Evolutionary conservation across 352 stramenopile species (phyloP).

Genomic region (Phytophthora chlamydospora): DNA sequence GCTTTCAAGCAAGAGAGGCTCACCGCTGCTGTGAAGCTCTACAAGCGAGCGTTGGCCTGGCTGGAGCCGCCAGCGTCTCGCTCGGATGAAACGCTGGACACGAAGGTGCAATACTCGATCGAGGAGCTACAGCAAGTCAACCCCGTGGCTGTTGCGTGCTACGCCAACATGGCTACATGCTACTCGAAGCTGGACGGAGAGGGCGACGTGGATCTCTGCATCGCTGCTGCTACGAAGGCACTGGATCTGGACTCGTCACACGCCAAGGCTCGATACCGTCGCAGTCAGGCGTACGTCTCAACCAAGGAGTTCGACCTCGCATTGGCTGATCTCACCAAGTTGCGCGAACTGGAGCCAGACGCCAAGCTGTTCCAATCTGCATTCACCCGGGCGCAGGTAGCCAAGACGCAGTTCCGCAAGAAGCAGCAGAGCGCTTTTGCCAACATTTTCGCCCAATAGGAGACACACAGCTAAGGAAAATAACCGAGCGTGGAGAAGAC

Average conservation of each 20-base stretch:
- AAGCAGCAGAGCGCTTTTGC: slow-evolving; percentile 53
- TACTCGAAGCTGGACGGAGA: slow-evolving; percentile 52
- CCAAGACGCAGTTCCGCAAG: slow-evolving; percentile 40
- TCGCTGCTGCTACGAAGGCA: slow-evolving; percentile 54
- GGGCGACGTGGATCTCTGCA: slow-evolving; percentile 41
- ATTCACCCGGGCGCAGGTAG: slow-evolving; percentile 30
- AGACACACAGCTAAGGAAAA: slow-evolving; percentile 6
- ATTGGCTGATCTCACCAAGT: slow-evolving; percentile 52
- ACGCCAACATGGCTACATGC: slow-evolving; percentile 69
- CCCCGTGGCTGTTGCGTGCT: slow-evolving; percentile 49
- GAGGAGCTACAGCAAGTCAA: slow-evolving; percentile 43
- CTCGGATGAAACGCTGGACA: slow-evolving; percentile 21
- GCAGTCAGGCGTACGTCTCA: slow-evolving; percentile 63
- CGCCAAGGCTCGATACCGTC: slow-evolving; percentile 69
- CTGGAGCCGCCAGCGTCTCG: slow-evolving; percentile 47
- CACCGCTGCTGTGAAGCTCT: slow-evolving; percentile 40
- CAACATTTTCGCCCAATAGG: slow-evolving; percentile 41
- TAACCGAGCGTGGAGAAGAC: slow-evolving; percentile 6
- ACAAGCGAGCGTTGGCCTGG: slow-evolving; percentile 61
- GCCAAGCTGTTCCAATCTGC: slow-evolving; percentile 54
- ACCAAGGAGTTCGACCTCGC: slow-evolving; percentile 66
- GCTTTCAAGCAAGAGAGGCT: slow-evolving; percentile 53
- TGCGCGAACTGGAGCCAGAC: slow-evolving; percentile 42
- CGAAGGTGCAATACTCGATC: slow-evolving; percentile 42
- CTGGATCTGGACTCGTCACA: slow-evolving; percentile 51